Evolutionary conservation across 2,329 filamentous ascomycete species (phyloP), one percentile per base, ranked within the genome.

Genomic region (Monosporascus cannonballus): DNA sequence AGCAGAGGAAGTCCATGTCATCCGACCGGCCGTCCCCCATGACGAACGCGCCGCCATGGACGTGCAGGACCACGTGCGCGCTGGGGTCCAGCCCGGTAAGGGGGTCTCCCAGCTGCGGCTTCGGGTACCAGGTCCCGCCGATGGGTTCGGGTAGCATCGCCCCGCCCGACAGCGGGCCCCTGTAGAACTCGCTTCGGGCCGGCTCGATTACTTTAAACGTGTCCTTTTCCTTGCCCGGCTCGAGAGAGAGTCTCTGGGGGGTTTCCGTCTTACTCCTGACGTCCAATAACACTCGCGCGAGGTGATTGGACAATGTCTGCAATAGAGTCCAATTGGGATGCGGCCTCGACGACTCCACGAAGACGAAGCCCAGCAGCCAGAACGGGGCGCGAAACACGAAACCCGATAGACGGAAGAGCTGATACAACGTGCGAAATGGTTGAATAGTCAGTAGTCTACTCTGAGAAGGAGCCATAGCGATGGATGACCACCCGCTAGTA

Each of bases 111-210:
- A 24, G 24, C 15, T 58, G 60, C 48, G 51, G 55, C 5, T 39
- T 7, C 11, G 60, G 61, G 41, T 57, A 68, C 65, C 66, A 69
- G 3, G 64, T 67, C 2, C 64, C 64, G 3, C 66, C 66, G 41
- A 66, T 61, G 2, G 56, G 49, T 8, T 56, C 56, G 15, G 64
- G 64, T n/a, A 52, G 24, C 20, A 62, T 54, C 22, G 20, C 52
- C 8, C 49, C 20, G 39, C 52, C 54, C 25, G 50, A 53, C 27
- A 66, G 52, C 1, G 60, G 61, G 3, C 63, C 64, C 22, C 50
- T 53, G 51, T 65, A 66, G 20, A 58, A 3, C 3, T 55, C 48
- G 30, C 51, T 36, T 8, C 56, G 20, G n/a, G 56, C 57, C 6
- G 64, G 60, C 39, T 50, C 38, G 15, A 61, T 47, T 3, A 38